Conservation (phyloP, 768 basidiomycete genomes). For the Boletus coccyginus region DNA sequence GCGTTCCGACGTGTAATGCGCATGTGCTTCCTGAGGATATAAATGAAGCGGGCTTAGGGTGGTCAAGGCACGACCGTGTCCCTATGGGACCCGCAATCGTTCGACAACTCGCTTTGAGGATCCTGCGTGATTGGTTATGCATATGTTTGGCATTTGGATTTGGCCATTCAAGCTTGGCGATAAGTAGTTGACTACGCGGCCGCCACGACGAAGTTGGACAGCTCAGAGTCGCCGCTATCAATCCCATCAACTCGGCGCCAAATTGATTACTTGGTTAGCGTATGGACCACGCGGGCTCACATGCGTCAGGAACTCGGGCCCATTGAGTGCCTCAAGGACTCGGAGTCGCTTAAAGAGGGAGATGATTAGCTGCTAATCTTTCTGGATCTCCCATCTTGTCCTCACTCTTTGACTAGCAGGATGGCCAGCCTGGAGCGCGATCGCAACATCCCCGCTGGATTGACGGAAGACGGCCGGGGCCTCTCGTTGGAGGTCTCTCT, state of each 20-base stretch:
- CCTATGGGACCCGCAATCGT: neutral
- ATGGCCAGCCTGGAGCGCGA: conserved; percentile 14
- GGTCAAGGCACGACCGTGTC: neutral
- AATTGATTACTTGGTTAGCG: neutral
- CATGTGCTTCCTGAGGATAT: neutral
- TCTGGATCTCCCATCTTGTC: neutral
- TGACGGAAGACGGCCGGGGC: conserved; percentile 10
- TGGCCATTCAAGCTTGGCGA: neutral
- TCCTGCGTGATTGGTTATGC: neutral
- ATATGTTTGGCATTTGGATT: neutral
- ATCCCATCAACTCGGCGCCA: neutral
- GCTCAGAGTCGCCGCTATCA: no score
- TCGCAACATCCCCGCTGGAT: conserved; percentile 7
- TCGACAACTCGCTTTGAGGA: neutral
- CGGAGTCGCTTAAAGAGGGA: conserved; percentile 7
- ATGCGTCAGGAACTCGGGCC: neutral
- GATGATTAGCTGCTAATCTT: neutral
- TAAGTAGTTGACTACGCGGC: neutral
- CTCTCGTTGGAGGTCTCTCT: conserved; percentile 2
- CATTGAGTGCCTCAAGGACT: no score
- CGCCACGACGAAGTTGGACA: no score
- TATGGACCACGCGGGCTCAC: neutral
- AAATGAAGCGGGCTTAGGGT: neutral
- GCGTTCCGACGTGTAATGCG: no score
- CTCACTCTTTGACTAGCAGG: neutral